Percentiles rank a stretch among this genome's conserved stretches.
phyloP scores from a whole-genome alignment of 192 early-diverging fungal species.

The Ramicandelaber brevisporus region DNA sequence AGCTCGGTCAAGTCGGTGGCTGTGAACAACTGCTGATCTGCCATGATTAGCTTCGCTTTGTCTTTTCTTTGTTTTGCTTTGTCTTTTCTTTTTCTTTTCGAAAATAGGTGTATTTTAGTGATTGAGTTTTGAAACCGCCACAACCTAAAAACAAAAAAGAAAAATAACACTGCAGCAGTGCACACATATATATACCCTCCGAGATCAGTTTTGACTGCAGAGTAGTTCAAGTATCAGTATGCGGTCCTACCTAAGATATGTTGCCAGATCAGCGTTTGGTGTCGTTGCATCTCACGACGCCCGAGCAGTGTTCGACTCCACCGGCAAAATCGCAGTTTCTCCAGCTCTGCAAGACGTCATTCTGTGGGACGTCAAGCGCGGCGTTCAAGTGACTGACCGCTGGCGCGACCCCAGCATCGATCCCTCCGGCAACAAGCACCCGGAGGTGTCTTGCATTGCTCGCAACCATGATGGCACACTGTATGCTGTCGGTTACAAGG shows the following conservation, averaged over 20 bases:
- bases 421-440: conserved; percentile 49
- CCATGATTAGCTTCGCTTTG: too few relatives aligned
- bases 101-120: too few relatives aligned
- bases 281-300: conserved; percentile 41
- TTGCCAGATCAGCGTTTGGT: conserved; percentile 52
- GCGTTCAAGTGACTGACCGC: conserved; percentile 32
- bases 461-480: conserved; percentile 34
- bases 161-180: too few relatives aligned
- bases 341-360: conserved; percentile 61
- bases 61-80: too few relatives aligned
- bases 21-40: too few relatives aligned
- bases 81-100: too few relatives aligned
- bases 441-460: conserved; percentile 64
- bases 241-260: conserved; percentile 73
- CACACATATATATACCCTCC: too few relatives aligned
- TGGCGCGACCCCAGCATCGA: conserved; percentile 77
- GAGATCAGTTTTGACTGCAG: too few relatives aligned
- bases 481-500: conserved; percentile 79
- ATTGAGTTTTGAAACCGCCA: too few relatives aligned
- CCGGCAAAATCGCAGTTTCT: conserved; percentile 45
- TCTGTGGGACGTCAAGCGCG: conserved; percentile 73
- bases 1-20: too few relatives aligned
- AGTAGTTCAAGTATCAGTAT: too few relatives aligned
- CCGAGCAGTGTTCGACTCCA: conserved; percentile 42
- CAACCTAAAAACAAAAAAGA: too few relatives aligned